Percentiles rank a stretch among this genome's conserved stretches.
Evolutionary conservation across 116 monocot genomes (phyloP).

Genomic region (Posidonia oceanica): DNA sequence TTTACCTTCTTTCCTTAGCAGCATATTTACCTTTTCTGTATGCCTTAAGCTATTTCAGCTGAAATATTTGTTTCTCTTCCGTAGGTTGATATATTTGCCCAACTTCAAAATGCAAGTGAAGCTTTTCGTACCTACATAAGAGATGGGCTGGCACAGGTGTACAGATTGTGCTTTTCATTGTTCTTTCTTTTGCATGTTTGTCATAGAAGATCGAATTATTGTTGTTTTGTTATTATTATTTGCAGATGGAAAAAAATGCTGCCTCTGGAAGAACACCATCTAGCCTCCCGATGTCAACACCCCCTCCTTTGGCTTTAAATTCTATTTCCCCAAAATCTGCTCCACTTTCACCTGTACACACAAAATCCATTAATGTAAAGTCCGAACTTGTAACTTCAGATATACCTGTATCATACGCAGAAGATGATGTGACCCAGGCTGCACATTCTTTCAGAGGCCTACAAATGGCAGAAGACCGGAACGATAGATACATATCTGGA

Average conservation of each 20-base stretch:
- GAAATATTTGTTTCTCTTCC: neutral
- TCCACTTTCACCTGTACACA: conserved; percentile 67
- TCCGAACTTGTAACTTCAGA: conserved; percentile 24
- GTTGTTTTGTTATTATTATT: neutral
- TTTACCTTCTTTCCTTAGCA: neutral
- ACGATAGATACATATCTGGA: conserved; percentile 49
- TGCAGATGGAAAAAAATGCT: conserved; percentile 97
- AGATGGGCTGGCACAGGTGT: conserved; percentile 89
- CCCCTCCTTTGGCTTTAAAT: conserved; percentile 69
- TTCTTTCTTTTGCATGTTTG: neutral
- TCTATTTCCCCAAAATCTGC: conserved; percentile 57
- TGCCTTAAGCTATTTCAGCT: neutral
- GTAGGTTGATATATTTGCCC: conserved; percentile 96
- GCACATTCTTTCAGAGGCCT: conserved; percentile 24
- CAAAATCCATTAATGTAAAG: conserved; percentile 40
- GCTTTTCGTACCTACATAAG: conserved; percentile 97
- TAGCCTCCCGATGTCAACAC: conserved; percentile 77
- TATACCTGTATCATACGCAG: conserved; percentile 25
- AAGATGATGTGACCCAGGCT: conserved; percentile 26
- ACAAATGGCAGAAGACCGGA: conserved; percentile 16
- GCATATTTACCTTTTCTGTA: neutral
- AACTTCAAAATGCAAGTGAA: conserved; percentile 98
- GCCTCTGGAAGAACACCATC: conserved; percentile 81
- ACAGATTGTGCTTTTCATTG: neutral
- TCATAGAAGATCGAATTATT: neutral